Conservation (phyloP, 768 basidiomycete species). For the Kwoniella sp. region DNA sequence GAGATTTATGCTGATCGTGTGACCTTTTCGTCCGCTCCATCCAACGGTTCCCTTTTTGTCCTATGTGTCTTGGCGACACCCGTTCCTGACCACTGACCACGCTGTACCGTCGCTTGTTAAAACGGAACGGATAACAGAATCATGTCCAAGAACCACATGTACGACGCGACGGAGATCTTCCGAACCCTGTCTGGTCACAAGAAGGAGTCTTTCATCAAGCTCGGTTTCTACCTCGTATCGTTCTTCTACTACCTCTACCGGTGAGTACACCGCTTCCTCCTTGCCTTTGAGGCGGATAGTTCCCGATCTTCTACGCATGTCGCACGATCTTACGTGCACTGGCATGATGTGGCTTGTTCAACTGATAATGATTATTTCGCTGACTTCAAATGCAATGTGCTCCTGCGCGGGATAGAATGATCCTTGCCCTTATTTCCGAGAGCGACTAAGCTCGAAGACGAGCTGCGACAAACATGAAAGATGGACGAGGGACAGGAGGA, state of each 20-base stretch:
- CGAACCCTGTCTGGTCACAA: constrained; percentile 90
- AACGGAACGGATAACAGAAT: constrained; percentile 64
- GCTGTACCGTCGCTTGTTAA: not conserved
- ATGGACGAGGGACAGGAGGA: not conserved
- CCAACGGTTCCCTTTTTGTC: not conserved
- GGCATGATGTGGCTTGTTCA: too few species aligned
- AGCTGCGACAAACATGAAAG: too few species aligned
- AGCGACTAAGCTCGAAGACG: constrained; percentile 27
- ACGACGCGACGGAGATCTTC: constrained; percentile 99
- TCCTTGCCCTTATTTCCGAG: constrained; percentile 75
- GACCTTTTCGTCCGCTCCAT: not conserved
- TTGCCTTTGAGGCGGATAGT: constrained; percentile 11
- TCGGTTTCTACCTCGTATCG: constrained; percentile 62
- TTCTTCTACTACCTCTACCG: constrained; percentile 77
- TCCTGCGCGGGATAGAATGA: too few species aligned
- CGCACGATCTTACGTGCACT: constrained; percentile 1
- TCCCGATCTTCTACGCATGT: not conserved
- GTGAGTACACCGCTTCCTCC: constrained; percentile 45
- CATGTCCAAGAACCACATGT: constrained; percentile 92
- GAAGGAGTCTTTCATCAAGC: constrained; percentile 92
- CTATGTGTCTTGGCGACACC: not conserved
- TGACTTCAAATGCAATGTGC: too few species aligned
- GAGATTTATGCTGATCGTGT: constrained; percentile 2
- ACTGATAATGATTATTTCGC: too few species aligned
- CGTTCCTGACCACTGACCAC: not conserved